Evolutionary conservation across 1,284 basidiomycete genomes (phyloP), one percentile per base, ranked within the genome.

Genomic region (Tremellales sp.): DNA sequence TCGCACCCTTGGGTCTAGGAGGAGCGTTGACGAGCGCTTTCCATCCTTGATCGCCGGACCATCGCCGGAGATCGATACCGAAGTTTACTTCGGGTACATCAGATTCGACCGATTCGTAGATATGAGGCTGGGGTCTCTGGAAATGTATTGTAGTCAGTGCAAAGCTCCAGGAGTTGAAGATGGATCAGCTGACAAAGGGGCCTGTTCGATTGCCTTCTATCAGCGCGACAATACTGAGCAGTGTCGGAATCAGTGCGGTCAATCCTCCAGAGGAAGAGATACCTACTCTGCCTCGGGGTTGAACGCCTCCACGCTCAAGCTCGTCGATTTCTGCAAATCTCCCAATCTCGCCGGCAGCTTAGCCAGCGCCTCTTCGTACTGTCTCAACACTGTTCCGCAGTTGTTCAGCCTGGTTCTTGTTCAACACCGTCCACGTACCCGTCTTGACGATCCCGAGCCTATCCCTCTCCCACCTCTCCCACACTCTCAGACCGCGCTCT

Each of bases 121-220:
- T 75, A 49, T 89, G 87, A 0, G 89, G 79, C 37, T 76, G 76
- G 0, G 90, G 90, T 37, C 85, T 56, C 57, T 59, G 40, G 14
- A 25, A 7, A 18, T 4, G 9, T 19, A 39, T 31, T 22, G 12
- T 32, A 19, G 35, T 18, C 24, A 26, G 38, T 10, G 25, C n/a
- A 10, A 19, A 13, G 4, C 29, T 3, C 28, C 34, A 22, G 16
- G 18, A 28, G 7, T 19, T 16, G 4, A 10, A 10, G 16, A 2
- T 19, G 25, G 9, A 10, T 10, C 16, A 6, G 49, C 60, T 52
- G 31, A 60, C 78, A 81, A 93, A 94, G 0, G 88, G 85, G 0
- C 90, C 90, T 1, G 88, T 93, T 46, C 90, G 81, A 65, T 88
- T 87, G 14, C 86, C 83, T 69, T 93, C 89, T 54, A 94, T 90